A percentile compares a stretch with the other conserved stretches of the same genome.
Conservation (phyloP, 495 filamentous ascomycete genomes). For the Penicillium cinerascens region DNA sequence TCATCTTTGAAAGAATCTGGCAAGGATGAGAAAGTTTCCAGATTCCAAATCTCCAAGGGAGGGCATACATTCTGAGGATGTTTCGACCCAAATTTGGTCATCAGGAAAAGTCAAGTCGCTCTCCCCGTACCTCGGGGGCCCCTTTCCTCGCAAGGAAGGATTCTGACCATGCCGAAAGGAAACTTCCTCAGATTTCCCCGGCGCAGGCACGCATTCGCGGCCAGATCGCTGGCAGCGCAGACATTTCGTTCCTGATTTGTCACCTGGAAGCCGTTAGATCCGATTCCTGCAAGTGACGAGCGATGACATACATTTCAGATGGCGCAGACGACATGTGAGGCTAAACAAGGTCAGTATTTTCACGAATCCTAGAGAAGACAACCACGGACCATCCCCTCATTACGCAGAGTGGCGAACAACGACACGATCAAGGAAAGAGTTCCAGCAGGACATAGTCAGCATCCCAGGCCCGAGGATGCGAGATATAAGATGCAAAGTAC, state of each 20-base stretch:
- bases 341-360: constrained; percentile 19
- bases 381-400: constrained; percentile 46
- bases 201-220: constrained; percentile 40
- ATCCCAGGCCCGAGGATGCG: constrained; percentile 19
- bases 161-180: constrained; percentile 46
- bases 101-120: constrained; percentile 40
- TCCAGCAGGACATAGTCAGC: constrained; percentile 27
- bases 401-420: constrained; percentile 25
- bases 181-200: constrained; percentile 39
- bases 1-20: constrained; percentile 43
- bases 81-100: constrained; percentile 37
- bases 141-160: constrained; percentile 37
- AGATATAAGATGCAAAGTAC: constrained; percentile 13
- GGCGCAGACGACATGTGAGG: constrained; percentile 46
- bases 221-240: constrained; percentile 43
- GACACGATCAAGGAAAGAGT: constrained; percentile 21
- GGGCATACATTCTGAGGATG: constrained; percentile 30
- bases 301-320: constrained; percentile 39
- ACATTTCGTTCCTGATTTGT: constrained; percentile 40
- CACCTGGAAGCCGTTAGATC: constrained; percentile 24
- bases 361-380: not conserved
- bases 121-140: constrained; percentile 43
- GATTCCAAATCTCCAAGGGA: not conserved
- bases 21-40: not conserved
- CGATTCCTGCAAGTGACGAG: not conserved